Base-by-base conservation (phyloP, 139 green algal species). In the Yamagishiella unicocca region DNA sequence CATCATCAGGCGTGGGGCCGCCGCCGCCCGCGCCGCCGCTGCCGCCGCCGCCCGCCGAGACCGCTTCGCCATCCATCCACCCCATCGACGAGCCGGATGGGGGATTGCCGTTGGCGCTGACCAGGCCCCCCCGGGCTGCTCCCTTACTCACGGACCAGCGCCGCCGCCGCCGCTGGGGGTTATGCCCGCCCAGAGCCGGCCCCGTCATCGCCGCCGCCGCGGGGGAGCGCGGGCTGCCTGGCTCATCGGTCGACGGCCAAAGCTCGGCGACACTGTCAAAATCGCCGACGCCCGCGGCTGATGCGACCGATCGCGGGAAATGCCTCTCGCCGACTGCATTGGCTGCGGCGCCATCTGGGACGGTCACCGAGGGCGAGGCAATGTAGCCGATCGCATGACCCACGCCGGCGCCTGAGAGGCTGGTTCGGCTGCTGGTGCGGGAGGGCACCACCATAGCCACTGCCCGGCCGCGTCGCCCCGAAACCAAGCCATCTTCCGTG, bases 361-460 rank as follows among this genome's bases (percentile, higher is more conserved):
- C 74, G 21, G 46, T 50, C 8, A 19, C 45, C 40, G 46, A 68
- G 6, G 74, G 74, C 53, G 74, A 82, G 50, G 74, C 46, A 5
- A 82, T 68, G 53, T 82, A 82, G 22, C 74, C 74, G 22, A 82
- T 80, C 43, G 46, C 45, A 46, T 82, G 45, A 4, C 21, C n/a
- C 4, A 37, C 38, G 38, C 38, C 37, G 35, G 55, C 25, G 37
- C 38, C 27, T 42, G 61, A 33, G 27, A 85, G 61, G 79, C 40
- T 85, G 58, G 22, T 74, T 10, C 58, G 78, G 78, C 58, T 74
- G 78, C 79, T 85, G 61, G 62, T 62, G 40, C 79, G 58, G 14
- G 42, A 66, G 0, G 50, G 24, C 2, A 7, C 37, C 33, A 12
- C 33, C 37, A 55, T 3, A 35, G 33, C 72, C 9, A 9, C 72